Conservation (phyloP, 2,329 filamentous ascomycete species). For the Raffaelea deltoideospora region DNA sequence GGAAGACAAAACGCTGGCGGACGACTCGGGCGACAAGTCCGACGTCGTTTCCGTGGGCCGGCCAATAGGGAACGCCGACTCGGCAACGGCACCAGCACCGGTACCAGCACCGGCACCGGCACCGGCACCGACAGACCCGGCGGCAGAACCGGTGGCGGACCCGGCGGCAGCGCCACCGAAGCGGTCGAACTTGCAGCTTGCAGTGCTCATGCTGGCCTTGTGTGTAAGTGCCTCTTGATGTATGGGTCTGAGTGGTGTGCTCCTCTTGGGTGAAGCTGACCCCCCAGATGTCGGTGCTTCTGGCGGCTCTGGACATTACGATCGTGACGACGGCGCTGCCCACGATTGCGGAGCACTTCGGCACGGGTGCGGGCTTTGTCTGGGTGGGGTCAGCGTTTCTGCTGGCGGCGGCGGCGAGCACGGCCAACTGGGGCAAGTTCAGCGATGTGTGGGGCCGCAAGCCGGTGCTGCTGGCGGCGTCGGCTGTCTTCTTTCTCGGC, state of each 20-base stretch:
- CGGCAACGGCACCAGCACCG: too few species aligned
- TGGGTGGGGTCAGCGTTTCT: slow-evolving; percentile 68
- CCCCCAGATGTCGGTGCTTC: slow-evolving; percentile 23
- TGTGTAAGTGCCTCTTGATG: slow-evolving; percentile 2
- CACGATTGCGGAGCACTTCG: slow-evolving; percentile 46
- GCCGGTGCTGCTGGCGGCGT: slow-evolving; percentile 33
- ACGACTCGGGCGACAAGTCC: not conserved
- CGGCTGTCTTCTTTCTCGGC: slow-evolving; percentile 36
- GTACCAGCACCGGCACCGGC: too few species aligned
- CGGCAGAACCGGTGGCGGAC: too few species aligned
- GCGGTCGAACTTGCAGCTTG: slow-evolving; percentile 1
- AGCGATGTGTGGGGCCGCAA: slow-evolving; percentile 45
- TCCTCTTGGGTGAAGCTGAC: not conserved
- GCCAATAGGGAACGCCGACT: too few species aligned
- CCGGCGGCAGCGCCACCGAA: not conserved
- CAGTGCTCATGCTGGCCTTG: slow-evolving; percentile 6
- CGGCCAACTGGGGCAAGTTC: slow-evolving; percentile 54
- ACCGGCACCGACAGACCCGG: too few species aligned
- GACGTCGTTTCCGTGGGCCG: too few species aligned
- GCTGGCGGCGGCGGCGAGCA: slow-evolving; percentile 50
- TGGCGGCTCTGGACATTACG: slow-evolving; percentile 41
- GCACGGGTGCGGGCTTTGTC: slow-evolving; percentile 54
- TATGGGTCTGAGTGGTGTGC: too few species aligned
- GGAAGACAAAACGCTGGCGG: not conserved
- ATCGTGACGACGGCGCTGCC: slow-evolving; percentile 54